Evolutionary conservation across 441 rosid species (phyloP), one percentile per base, ranked within the genome.

Genomic region (Melastoma candidum): DNA sequence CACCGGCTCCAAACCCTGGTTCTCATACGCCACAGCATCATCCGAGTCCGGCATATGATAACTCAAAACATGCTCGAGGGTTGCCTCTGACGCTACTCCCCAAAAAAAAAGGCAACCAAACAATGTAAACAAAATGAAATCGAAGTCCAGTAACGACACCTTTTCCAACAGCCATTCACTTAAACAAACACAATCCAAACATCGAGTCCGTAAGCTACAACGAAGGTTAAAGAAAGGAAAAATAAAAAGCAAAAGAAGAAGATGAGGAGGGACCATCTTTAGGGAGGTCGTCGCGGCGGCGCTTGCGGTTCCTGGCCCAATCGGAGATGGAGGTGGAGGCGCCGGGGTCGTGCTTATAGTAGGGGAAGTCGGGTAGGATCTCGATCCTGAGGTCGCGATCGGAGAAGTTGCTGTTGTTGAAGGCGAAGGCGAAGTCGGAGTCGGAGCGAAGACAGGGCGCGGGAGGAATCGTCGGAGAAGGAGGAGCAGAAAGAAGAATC

Each of bases 331-430:
- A 54, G 66, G 66, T 32, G 66, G 60, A 62, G 8, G 45, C 60
- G 54, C 54, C 60, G 55, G 45, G 55, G 32, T 49, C 60, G 55
- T 59, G 44, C 54, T 62, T 62, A 46, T 54, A 48, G 45, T 62
- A 49, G 14, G 54, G 54, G 24, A 61, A 44, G 26, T 54, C 59
- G 44, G 60, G 59, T 44, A 62, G 12, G 48, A 62, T 56, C 26
- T 62, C 66, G 48, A 62, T 62, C 60, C 60, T 56, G 25, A 62
- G 55, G 36, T 54, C 53, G 13, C 66, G 59, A 56, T 62, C 66
- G 54, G 66, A 62, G 66, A 62, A 62, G 59, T 62, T 62, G 55
- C 59, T 62, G 60, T 62, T 59, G 60, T 62, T 62, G 66, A 62
- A 62, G 44, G 66, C 66, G 60, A 62, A 62, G 22, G 46, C 66